These are phyloP conservation scores for Penicillium dipodomyicola DNA, from an alignment of 495 filamentous ascomycete species.

Conservation along the genomic window DNA sequence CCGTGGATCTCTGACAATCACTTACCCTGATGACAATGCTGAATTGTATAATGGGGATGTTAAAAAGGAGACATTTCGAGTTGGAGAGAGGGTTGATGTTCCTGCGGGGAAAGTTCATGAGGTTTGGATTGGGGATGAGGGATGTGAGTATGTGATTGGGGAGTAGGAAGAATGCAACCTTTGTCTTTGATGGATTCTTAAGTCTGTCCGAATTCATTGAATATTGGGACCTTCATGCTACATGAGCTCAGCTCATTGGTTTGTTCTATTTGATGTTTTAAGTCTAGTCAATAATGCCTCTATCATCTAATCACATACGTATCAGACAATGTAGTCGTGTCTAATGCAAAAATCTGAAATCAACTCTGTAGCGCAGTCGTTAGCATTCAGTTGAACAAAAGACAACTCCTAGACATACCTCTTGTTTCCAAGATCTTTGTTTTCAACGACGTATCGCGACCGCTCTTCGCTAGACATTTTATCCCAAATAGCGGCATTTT, in stretches of 20 bases:
- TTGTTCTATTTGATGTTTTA: neutral
- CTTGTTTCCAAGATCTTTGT: slow-evolving; percentile 68
- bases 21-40: slow-evolving; percentile 64
- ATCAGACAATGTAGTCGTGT: neutral
- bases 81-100: slow-evolving; percentile 73
- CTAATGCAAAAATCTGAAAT: slow-evolving; percentile 54
- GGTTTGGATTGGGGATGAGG: slow-evolving; percentile 76
- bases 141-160: slow-evolving; percentile 85
- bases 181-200: too few species aligned
- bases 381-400: neutral
- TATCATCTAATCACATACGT: neutral
- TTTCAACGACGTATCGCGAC: slow-evolving; percentile 61
- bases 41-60: slow-evolving; percentile 34
- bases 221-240: slow-evolving; percentile 6
- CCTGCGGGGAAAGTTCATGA: slow-evolving; percentile 70
- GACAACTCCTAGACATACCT: slow-evolving; percentile 35
- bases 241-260: slow-evolving; percentile 1
- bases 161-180: slow-evolving; percentile 34
- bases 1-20: slow-evolving; percentile 65
- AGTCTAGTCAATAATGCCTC: neutral
- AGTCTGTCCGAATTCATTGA: neutral
- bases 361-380: slow-evolving; percentile 38
- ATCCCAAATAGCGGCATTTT: slow-evolving; percentile 51
- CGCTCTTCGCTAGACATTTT: slow-evolving; percentile 61
- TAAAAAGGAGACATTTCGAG: slow-evolving; percentile 64